Conservation (phyloP, 192 early-diverging fungal species). For the Coemansia erecta region DNA sequence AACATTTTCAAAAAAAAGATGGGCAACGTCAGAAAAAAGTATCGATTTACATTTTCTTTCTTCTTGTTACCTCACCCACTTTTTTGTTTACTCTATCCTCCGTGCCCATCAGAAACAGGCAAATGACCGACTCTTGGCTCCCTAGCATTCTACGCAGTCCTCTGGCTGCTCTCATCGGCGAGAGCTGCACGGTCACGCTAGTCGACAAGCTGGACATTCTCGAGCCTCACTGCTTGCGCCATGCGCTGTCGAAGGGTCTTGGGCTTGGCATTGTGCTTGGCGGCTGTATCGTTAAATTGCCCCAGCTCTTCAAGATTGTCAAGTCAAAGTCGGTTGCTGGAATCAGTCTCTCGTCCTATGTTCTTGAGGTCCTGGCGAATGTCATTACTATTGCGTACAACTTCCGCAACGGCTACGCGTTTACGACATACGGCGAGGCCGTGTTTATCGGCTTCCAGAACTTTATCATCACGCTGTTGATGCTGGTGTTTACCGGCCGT, state of each 20-base stretch:
- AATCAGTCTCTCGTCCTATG: constrained; percentile 73
- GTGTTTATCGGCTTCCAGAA: constrained; percentile 87
- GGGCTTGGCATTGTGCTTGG: constrained; percentile 93
- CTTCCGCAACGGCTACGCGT: constrained; percentile 75
- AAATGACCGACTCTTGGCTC: constrained; percentile 48
- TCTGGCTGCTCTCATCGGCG: constrained; percentile 71
- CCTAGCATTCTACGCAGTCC: constrained; percentile 66
- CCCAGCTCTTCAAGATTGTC: constrained; percentile 93
- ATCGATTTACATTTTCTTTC: no score
- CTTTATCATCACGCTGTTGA: constrained; percentile 68
- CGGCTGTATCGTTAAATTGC: constrained; percentile 91
- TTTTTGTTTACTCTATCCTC: background rate
- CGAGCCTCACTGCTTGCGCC: constrained; percentile 74
- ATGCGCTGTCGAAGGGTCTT: constrained; percentile 84
- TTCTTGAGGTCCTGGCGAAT: constrained; percentile 81
- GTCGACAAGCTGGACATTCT: constrained; percentile 70
- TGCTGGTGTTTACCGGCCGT: constrained; percentile 59
- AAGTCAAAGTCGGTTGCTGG: constrained; percentile 68
- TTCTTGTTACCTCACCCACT: no score
- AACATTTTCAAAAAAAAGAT: no score
- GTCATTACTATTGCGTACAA: constrained; percentile 85
- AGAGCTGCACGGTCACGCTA: constrained; percentile 71
- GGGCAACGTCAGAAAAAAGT: no score
- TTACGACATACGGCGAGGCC: constrained; percentile 85
- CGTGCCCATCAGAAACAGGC: background rate